Conservation (phyloP, 768 basidiomycete genomes). For the Rhizopogon vinicolor region DNA sequence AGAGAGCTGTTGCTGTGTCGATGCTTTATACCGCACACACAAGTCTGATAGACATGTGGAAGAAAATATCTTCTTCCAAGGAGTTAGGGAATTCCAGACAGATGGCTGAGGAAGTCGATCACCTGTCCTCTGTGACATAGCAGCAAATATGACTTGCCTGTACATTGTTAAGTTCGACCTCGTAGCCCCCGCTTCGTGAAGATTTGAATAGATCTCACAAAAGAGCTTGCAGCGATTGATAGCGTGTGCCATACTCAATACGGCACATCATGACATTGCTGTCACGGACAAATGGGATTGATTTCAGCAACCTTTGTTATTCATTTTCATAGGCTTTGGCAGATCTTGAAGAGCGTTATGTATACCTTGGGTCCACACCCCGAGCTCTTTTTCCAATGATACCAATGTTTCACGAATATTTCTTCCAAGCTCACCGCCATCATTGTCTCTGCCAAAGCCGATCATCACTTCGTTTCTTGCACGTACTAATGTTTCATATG, state of each 20-base stretch:
- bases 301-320: neutral
- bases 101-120: too few relatives aligned
- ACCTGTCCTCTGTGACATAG: too few relatives aligned
- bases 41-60: too few relatives aligned
- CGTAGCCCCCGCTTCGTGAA: too few relatives aligned
- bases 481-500: constrained; percentile 56
- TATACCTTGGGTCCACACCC: constrained; percentile 62
- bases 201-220: neutral
- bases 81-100: too few relatives aligned
- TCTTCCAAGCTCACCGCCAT: constrained; percentile 67
- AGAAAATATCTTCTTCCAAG: too few relatives aligned
- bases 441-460: constrained; percentile 68
- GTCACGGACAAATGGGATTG: neutral
- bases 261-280: neutral
- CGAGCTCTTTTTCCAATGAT: constrained; percentile 67
- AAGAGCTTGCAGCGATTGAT: neutral
- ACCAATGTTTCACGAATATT: constrained; percentile 57
- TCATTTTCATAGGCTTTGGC: neutral
- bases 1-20: too few relatives aligned
- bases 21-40: too few relatives aligned
- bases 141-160: too few relatives aligned
- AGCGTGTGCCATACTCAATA: neutral
- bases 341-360: constrained; percentile 49
- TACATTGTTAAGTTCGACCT: too few relatives aligned
- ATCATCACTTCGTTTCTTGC: constrained; percentile 59